Evolutionary conservation across 1,284 basidiomycete species (phyloP).

Genomic region (Ganoderma sinense): DNA sequence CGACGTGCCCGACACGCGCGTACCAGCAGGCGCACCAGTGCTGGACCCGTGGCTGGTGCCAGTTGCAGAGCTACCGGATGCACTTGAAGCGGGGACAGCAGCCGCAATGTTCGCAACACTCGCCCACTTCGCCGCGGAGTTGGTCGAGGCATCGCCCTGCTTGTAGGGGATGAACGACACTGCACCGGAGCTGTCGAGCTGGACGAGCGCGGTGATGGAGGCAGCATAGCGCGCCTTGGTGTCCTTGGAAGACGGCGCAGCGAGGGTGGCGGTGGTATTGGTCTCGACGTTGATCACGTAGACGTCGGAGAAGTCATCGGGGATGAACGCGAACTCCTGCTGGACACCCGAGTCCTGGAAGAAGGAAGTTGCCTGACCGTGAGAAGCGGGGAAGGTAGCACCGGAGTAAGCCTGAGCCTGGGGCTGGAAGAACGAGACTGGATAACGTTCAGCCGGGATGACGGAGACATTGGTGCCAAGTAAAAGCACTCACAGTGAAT

Average conservation of each 20-base stretch:
- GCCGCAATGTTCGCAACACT: conserved; percentile 42
- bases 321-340: conserved; percentile 85
- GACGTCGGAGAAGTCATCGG: conserved; percentile 79
- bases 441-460: neutral
- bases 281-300: conserved; percentile 84
- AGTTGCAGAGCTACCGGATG: conserved; percentile 8
- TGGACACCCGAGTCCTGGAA: conserved; percentile 76
- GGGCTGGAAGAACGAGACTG: conserved; percentile 85
- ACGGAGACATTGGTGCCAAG: neutral
- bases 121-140: conserved; percentile 59
- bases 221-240: conserved; percentile 76
- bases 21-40: conserved; percentile 1
- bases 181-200: conserved; percentile 72
- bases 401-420: conserved; percentile 69
- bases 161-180: conserved; percentile 76
- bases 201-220: conserved; percentile 74
- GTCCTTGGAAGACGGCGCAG: conserved; percentile 76
- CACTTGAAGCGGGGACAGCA: conserved; percentile 35
- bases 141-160: conserved; percentile 51
- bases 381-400: conserved; percentile 73
- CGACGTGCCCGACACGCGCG: neutral
- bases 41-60: neutral
- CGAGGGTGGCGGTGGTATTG: conserved; percentile 79
- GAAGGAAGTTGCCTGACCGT: conserved; percentile 82
- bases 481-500: conserved; percentile 79